These are phyloP conservation scores for Phytophthora tubulina DNA, from an alignment of 352 stramenopile genomes.

Conservation along the genomic window DNA sequence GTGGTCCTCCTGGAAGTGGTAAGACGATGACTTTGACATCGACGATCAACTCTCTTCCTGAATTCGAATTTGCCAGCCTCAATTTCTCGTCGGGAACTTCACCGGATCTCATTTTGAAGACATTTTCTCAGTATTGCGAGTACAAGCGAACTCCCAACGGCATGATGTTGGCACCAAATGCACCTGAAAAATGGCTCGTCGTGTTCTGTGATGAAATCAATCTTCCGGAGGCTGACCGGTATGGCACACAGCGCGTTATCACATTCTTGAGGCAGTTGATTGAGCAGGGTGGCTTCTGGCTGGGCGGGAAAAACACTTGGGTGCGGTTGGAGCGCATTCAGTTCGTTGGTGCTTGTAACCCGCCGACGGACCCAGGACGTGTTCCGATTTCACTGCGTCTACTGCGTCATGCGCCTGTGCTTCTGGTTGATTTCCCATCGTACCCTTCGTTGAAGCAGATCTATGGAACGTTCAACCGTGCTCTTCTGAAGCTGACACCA, in stretches of 20 bases:
- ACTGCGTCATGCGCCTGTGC: conserved; percentile 97
- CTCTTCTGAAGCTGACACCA: conserved; percentile 98
- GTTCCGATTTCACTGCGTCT: conserved; percentile 98
- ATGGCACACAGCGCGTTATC: conserved; percentile 99
- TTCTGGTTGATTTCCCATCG: conserved; percentile 99
- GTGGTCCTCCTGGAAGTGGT: conserved; percentile 97
- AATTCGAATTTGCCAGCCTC: conserved; percentile 98
- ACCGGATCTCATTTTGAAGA: conserved; percentile 98
- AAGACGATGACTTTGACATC: conserved; percentile 99
- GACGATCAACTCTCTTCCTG: conserved; percentile 97
- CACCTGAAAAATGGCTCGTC: conserved; percentile 97
- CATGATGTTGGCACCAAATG: conserved; percentile 95
- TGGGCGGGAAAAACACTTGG: conserved; percentile 91
- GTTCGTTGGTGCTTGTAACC: conserved; percentile 99
- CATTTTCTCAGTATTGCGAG: conserved; percentile 99
- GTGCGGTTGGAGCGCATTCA: conserved; percentile 94
- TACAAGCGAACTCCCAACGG: conserved; percentile 98
- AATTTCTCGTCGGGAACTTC: conserved; percentile 99
- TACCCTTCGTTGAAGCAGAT: conserved; percentile 98
- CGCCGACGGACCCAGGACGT: conserved; percentile 98
- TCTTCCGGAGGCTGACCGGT: conserved; percentile 97
- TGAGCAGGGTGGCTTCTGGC: conserved; percentile 95
- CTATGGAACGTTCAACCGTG: conserved; percentile 99
- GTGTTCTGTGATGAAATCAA: conserved; percentile 99
- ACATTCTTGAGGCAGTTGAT: conserved; percentile 99